Conservation (phyloP, 345 rosid species). For the Citrus australasica region DNA sequence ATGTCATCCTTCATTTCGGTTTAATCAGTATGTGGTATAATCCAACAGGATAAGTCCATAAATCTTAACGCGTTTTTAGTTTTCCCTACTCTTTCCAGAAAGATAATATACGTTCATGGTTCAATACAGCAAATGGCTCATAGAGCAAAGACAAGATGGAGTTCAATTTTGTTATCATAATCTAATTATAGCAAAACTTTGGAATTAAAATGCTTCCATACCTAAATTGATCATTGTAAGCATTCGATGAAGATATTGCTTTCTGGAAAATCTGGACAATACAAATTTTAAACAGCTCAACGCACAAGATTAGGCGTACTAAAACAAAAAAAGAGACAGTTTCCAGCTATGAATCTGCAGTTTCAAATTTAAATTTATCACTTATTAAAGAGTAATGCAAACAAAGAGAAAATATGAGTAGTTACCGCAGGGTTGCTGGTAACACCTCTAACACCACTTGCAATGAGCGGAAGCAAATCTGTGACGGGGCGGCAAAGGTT, state of each 20-base stretch:
- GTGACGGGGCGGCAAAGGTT: slow-evolving; percentile 96
- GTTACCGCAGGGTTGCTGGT: slow-evolving; percentile 99
- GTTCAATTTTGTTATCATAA: neutral
- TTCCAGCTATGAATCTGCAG: neutral
- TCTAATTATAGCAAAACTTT: neutral
- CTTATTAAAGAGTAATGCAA: neutral
- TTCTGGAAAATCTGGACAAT: slow-evolving; percentile 91
- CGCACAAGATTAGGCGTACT: neutral
- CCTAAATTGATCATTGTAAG: slow-evolving; percentile 98
- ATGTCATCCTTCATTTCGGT: neutral
- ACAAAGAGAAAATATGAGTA: neutral
- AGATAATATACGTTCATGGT: neutral
- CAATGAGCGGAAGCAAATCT: slow-evolving; percentile 80
- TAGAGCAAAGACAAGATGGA: neutral
- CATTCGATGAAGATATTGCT: slow-evolving; percentile 93
- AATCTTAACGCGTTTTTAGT: neutral
- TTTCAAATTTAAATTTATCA: neutral
- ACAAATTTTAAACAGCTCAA: slow-evolving; percentile 8
- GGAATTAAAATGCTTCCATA: slow-evolving; percentile 12
- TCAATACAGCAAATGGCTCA: neutral
- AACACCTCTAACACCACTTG: slow-evolving; percentile 92
- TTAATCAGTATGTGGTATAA: neutral
- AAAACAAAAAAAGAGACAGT: neutral
- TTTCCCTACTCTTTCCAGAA: neutral
- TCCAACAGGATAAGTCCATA: neutral